Conservation (phyloP, 768 basidiomycete genomes). For the Clitopilus passeckerianus region DNA sequence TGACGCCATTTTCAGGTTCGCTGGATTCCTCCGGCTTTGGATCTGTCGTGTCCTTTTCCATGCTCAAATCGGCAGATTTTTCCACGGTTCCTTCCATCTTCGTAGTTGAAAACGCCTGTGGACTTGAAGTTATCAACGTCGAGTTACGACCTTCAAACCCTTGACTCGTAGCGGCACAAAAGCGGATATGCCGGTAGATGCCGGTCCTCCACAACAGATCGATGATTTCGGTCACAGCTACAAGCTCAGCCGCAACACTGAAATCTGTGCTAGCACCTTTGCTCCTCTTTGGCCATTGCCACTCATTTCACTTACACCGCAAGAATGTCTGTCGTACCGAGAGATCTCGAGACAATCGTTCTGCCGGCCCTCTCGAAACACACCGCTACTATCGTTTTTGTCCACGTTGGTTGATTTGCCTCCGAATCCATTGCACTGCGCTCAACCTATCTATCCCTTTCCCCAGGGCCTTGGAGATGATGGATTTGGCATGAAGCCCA, state of each 20-base stretch:
- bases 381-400: constrained; percentile 83
- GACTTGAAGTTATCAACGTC: background rate
- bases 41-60: background rate
- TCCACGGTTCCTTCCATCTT: constrained; percentile 1
- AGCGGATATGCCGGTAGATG: constrained; percentile 32
- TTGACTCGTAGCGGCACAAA: constrained; percentile 3
- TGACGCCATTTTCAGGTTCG: constrained; percentile 6
- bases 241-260: constrained; percentile 4
- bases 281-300: constrained; percentile 10
- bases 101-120: background rate
- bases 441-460: constrained; percentile 3
- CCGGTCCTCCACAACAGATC: constrained; percentile 31
- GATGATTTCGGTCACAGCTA: constrained; percentile 26
- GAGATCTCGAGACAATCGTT: constrained; percentile 42
- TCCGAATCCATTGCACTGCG: background rate
- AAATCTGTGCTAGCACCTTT: constrained; percentile 18
- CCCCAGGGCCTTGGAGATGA: constrained; percentile 70
- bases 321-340: constrained; percentile 7
- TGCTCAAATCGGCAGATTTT: constrained; percentile 3
- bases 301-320: constrained; percentile 11
- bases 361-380: constrained; percentile 58
- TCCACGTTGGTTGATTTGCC: constrained; percentile 59
- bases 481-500: constrained; percentile 72
- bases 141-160: background rate
- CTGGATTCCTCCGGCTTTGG: constrained; percentile 7